Evolutionary conservation across 768 basidiomycete species (phyloP).

Genomic region (Chalciporus chontae): DNA sequence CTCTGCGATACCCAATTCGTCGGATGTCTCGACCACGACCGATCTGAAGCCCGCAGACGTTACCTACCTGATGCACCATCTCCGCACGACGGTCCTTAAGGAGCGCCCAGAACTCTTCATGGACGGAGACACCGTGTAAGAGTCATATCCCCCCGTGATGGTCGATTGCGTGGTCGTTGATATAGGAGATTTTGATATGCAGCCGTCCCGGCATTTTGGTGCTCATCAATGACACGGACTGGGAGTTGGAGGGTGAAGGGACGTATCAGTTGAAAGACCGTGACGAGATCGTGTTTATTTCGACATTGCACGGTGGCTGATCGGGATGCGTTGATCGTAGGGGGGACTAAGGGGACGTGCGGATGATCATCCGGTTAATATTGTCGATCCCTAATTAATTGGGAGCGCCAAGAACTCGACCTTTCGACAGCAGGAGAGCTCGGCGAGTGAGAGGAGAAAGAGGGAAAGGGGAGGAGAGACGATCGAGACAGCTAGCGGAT

Average conservation of each 20-base stretch:
- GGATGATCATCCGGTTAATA: neutral
- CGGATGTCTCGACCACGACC: neutral
- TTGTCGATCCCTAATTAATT: neutral
- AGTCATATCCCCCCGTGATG: constrained; percentile 24
- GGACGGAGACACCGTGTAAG: constrained; percentile 83
- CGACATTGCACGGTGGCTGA: constrained; percentile 76
- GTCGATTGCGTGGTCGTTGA: too few relatives aligned
- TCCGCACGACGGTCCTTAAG: constrained; percentile 73
- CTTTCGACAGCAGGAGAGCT: neutral
- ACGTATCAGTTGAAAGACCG: constrained; percentile 71
- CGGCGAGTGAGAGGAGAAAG: neutral
- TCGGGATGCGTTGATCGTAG: constrained; percentile 42
- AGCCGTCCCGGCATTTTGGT: constrained; percentile 97
- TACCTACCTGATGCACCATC: constrained; percentile 72
- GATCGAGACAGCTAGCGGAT: neutral
- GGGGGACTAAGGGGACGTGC: neutral
- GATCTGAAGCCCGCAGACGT: constrained; percentile 52
- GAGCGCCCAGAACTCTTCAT: constrained; percentile 88
- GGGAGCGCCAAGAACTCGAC: neutral
- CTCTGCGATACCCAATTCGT: neutral
- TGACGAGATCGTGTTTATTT: constrained; percentile 96
- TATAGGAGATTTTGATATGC: neutral
- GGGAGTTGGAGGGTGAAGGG: constrained; percentile 96
- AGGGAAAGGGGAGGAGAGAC: too few relatives aligned
- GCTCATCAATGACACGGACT: constrained; percentile 95